These are phyloP conservation scores for Kwoniella sp. DNA, from an alignment of 768 basidiomycete genomes.

Conservation along the genomic window DNA sequence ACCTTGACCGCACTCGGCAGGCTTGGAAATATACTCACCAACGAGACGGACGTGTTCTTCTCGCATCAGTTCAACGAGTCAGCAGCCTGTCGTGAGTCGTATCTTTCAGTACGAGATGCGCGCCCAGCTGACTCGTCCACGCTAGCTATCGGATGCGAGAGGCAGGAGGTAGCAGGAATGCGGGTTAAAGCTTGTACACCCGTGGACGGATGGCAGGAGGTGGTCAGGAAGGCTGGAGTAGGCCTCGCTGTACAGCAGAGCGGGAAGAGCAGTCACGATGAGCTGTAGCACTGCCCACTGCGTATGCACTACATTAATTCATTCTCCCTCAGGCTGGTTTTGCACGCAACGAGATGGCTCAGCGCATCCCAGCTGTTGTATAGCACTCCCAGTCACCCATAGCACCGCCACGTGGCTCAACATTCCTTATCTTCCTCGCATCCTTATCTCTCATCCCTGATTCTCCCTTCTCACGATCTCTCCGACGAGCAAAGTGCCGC, in stretches of 20 bases:
- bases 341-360: too few relatives aligned
- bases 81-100: slow-evolving; percentile 25
- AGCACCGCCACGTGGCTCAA: too few relatives aligned
- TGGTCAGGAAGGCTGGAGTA: slow-evolving; percentile 19
- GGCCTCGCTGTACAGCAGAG: slow-evolving; percentile 14
- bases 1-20: background rate
- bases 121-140: background rate
- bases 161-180: slow-evolving; percentile 14
- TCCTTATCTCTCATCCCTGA: too few relatives aligned
- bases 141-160: slow-evolving; percentile 22
- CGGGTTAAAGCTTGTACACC: slow-evolving; percentile 20
- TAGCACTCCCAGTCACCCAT: too few relatives aligned
- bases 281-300: slow-evolving; percentile 19
- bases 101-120: background rate
- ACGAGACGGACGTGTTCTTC: slow-evolving; percentile 31
- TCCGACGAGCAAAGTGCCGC: too few relatives aligned
- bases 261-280: slow-evolving; percentile 12
- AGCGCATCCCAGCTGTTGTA: too few relatives aligned
- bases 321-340: too few relatives aligned
- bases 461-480: too few relatives aligned
- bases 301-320: too few relatives aligned
- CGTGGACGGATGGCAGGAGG: slow-evolving; percentile 17
- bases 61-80: slow-evolving; percentile 30
- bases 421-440: too few relatives aligned
- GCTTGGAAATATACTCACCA: slow-evolving; percentile 27